These are phyloP conservation scores for Ramicandelaber brevisporus DNA, from an alignment of 192 early-diverging fungal genomes.

Conservation along the genomic window DNA sequence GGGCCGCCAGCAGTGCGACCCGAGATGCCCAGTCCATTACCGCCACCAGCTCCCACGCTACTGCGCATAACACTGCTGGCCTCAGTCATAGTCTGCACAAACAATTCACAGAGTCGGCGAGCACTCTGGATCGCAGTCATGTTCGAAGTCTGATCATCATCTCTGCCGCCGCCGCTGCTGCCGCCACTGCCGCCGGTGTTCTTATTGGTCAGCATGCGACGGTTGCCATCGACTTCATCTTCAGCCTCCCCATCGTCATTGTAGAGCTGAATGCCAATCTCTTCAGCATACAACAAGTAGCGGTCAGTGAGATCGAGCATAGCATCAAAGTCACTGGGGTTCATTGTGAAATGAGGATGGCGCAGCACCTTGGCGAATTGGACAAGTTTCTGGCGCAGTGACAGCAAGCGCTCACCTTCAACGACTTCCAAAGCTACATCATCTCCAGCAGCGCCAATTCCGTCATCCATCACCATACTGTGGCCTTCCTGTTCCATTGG, in stretches of 20 bases:
- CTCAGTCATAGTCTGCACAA: conserved; percentile 14
- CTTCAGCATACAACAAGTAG: conserved; percentile 2
- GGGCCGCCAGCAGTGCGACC: too few species aligned
- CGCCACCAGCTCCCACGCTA: not conserved
- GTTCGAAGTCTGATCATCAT: conserved; percentile 31
- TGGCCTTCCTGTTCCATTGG: conserved; percentile 60
- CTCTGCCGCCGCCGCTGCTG: conserved; percentile 35
- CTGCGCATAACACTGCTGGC: not conserved
- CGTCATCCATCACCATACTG: too few species aligned
- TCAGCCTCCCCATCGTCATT: conserved; percentile 10
- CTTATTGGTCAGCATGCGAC: conserved; percentile 8
- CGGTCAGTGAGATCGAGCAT: conserved; percentile 6
- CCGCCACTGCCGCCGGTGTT: conserved; percentile 38
- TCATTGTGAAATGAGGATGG: conserved; percentile 11
- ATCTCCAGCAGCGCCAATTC: too few species aligned
- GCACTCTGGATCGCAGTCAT: conserved; percentile 6
- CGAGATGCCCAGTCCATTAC: too few species aligned
- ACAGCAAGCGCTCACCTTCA: too few species aligned
- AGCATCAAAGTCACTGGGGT: conserved; percentile 25
- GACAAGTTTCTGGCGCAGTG: conserved; percentile 6
- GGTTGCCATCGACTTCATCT: not conserved
- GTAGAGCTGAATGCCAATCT: conserved; percentile 9
- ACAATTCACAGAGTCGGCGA: conserved; percentile 53
- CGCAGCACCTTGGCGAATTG: not conserved
- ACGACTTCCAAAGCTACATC: too few species aligned